Percentiles rank a stretch among this genome's conserved stretches.
Conservation (phyloP, 2,329 filamentous ascomycete genomes). For the Nemania abortiva region DNA sequence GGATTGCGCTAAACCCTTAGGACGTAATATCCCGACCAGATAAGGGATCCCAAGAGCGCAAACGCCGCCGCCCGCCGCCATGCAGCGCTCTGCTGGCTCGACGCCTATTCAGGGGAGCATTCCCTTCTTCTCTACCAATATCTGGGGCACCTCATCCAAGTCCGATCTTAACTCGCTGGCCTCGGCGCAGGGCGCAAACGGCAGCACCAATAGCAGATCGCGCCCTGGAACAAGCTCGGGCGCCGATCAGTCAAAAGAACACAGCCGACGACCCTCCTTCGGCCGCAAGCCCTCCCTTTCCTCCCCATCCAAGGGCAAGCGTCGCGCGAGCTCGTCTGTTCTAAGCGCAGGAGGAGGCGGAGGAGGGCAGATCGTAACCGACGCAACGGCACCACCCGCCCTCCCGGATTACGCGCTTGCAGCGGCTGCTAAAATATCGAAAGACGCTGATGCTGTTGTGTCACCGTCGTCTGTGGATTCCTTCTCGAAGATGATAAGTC, state of each 20-base stretch:
- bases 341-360: slow-evolving; percentile 51
- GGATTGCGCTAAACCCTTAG: slow-evolving; percentile 38
- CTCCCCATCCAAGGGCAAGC: slow-evolving; percentile 54
- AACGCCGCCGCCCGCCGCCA: slow-evolving; percentile 20
- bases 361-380: slow-evolving; percentile 54
- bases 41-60: slow-evolving; percentile 25
- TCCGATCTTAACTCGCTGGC: slow-evolving; percentile 38
- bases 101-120: slow-evolving; percentile 38
- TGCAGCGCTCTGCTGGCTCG: slow-evolving; percentile 39
- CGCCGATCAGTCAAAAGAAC: slow-evolving; percentile 46
- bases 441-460: slow-evolving; percentile 49
- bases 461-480: slow-evolving; percentile 55
- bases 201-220: slow-evolving; percentile 44
- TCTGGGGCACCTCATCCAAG: slow-evolving; percentile 46
- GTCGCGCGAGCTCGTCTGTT: slow-evolving; percentile 58
- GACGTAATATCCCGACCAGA: slow-evolving; percentile 31
- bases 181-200: slow-evolving; percentile 24
- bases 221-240: slow-evolving; percentile 55
- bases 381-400: slow-evolving; percentile 63
- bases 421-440: slow-evolving; percentile 58
- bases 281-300: slow-evolving; percentile 66
- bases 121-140: slow-evolving; percentile 49
- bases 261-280: slow-evolving; percentile 66
- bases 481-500: slow-evolving; percentile 59
- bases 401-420: slow-evolving; percentile 66